phyloP scores from a whole-genome alignment of 257 asterid species.

The Gardenia jasminoides region DNA sequence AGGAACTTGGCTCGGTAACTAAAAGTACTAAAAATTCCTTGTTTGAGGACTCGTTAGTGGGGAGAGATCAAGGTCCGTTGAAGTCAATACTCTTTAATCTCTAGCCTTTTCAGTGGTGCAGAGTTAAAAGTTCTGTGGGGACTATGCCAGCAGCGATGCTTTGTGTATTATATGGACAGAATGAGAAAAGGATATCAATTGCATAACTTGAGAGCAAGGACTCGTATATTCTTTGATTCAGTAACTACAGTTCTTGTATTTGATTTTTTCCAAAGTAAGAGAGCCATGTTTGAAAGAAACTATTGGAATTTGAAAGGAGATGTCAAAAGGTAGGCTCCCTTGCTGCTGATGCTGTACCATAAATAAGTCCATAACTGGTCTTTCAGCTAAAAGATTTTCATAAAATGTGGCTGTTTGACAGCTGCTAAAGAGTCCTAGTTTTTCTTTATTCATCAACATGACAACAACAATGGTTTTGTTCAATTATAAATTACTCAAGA shows the following conservation, averaged over 20 bases:
- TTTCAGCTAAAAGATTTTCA: background rate
- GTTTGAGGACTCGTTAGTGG: background rate
- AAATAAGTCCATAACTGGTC: background rate
- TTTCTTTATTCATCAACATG: background rate
- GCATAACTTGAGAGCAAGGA: background rate
- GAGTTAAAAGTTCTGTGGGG: background rate
- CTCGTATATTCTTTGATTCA: background rate
- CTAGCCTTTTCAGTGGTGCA: slow-evolving; percentile 10
- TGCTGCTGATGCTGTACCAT: slow-evolving; percentile 1
- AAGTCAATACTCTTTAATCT: slow-evolving; percentile 9
- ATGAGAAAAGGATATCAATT: background rate
- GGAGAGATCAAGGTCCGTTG: background rate
- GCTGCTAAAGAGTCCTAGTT: background rate
- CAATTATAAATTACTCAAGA: background rate
- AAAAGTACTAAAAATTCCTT: background rate
- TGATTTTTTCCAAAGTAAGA: background rate
- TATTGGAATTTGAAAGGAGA: background rate
- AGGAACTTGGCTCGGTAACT: background rate
- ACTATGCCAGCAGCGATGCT: background rate
- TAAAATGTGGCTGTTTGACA: background rate
- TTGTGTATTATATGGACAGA: background rate
- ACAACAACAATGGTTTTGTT: background rate
- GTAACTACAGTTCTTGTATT: background rate
- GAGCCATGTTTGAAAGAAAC: background rate
- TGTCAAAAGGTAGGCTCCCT: background rate